Base-by-base conservation (phyloP, 129 eudicot species). In the Calendula officinalis region DNA sequence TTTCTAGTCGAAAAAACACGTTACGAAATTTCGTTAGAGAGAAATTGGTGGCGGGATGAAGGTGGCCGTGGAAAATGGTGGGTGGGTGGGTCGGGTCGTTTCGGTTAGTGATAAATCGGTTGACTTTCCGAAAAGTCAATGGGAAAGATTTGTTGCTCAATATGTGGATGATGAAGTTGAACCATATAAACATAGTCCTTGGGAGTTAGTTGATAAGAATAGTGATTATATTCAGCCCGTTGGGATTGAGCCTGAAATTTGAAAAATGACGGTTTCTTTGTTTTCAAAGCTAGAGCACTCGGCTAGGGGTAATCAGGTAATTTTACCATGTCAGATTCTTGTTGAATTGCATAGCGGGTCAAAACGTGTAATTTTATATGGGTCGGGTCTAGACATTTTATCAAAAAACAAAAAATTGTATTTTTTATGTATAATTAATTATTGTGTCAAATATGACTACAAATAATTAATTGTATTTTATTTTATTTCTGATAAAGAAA, bases 1-100 rank as follows among this genome's bases (percentile, higher is more conserved):
- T 94, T 88, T 73, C 57, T 94, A 70, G 94, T 94, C 55, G 99
- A 88, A 80, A 94, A 71, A 83, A 67, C 82, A 16, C 55, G 91
- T 55, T 94, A 79, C 72, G 94, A 94, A 48, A 76, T 81, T 67
- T 73, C 99, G 37, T 69, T 89, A 8, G 69, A 61, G 57, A 75
- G 90, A 79, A 82, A 67, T 33, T 94, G 99, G 99, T 32, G 66
- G 9, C 14, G 8, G 8, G 68, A 88, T 8, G 88, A 58, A 12
- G 72, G 54, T 1, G 68, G 77, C 43, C 97, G 89, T 45, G 99
- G 99, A 58, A 38, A 17, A 3, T 83, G 83, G 92, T 94, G 88
- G 87, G 75, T 65, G 2, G 95, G 97, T 44, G 2, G 30, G 30
- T 22, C 49, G 38, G 40, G 73, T 94, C 68, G 56, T 71, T 52